Base-by-base conservation (phyloP, 305 asterid species). In the Plantago coronopus region DNA sequence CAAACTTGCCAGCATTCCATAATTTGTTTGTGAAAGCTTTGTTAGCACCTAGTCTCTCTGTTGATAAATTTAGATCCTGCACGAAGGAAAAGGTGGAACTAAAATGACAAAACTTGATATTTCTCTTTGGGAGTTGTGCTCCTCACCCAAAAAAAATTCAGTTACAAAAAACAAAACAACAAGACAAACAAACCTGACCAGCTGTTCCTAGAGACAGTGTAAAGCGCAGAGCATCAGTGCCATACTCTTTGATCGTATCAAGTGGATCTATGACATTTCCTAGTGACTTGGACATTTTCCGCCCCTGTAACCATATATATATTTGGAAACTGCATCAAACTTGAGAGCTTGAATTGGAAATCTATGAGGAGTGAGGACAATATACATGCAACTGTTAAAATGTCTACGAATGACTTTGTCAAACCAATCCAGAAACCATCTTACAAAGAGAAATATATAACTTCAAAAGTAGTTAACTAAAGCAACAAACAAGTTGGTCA, bases 1-100 rank as follows among this genome's bases (percentile, higher is more conserved):
- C 72, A 71, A 93, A 93, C 83, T 89, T 93, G 75, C 96, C 99
- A 72, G 97, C 99, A 73, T 93, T 93, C 99, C 99, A 93, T 43
- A 93, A 76, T 81, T 93, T 93, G 83, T 93, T 93, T 78, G 96
- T 89, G 79, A 93, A 89, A 37, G 95, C 97, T 86, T 89, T 93
- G 77, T 79, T 93, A 69, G 99, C 82, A 57, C 75, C 73, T 79
- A 93, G 76, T 74, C 98, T 85, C 74, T 93, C 97, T 19, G 69
- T 75, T 53, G 98, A 93, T 68, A 93, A 78, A 76, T 93, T 89
- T 61, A 93, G 82, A 83, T 93, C 98, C 98, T 91, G 70, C 57
- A 50, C 55, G 63, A 72, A 48, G 61, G 43, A 53, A 63, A 59
- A 58, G 62, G 48, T 25, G 45, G 45, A 65, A 58, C 25, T n/a